Percentiles rank a stretch among this genome's conserved stretches.
phyloP scores from a whole-genome alignment of 257 asterid genomes.

The Euphrasia confusa region DNA sequence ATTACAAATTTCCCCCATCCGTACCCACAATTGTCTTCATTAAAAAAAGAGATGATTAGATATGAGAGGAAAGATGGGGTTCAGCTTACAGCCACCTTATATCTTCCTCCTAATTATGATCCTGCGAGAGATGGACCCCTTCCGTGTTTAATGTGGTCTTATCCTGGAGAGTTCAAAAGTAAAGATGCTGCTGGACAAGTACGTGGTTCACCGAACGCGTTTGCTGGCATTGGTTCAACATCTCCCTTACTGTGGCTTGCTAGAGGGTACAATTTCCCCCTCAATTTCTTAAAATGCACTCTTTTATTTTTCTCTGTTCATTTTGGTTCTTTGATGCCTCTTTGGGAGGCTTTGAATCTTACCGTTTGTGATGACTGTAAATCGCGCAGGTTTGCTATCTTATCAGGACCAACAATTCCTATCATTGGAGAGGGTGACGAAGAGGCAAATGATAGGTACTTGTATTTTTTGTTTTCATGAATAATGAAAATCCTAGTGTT shows the following conservation, averaged over 20 bases:
- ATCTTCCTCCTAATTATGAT: conserved; percentile 92
- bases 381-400: conserved; percentile 71
- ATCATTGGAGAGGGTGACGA: conserved; percentile 95
- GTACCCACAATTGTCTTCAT: conserved; percentile 83
- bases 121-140: conserved; percentile 89
- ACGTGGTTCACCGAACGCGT: conserved; percentile 97
- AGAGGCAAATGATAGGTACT: conserved; percentile 98
- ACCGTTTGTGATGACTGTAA: conserved; percentile 16
- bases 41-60: conserved; percentile 93
- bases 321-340: conserved; percentile 22
- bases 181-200: conserved; percentile 98
- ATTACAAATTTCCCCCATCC: conserved; percentile 95
- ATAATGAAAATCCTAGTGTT: not conserved
- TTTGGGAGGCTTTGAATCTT: conserved; percentile 11
- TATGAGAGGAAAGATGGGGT: conserved; percentile 93
- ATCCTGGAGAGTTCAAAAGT: conserved; percentile 98
- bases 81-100: conserved; percentile 91
- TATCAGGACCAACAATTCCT: conserved; percentile 97
- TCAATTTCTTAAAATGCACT: conserved; percentile 12
- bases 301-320: conserved; percentile 15
- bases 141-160: conserved; percentile 99
- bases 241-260: conserved; percentile 97
- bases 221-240: conserved; percentile 94
- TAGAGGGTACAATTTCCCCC: conserved; percentile 55
- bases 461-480: not conserved